Evolutionary conservation across 371 early-diverging fungal genomes (phyloP).

Genomic region (Lichtheimia corymbifera): DNA sequence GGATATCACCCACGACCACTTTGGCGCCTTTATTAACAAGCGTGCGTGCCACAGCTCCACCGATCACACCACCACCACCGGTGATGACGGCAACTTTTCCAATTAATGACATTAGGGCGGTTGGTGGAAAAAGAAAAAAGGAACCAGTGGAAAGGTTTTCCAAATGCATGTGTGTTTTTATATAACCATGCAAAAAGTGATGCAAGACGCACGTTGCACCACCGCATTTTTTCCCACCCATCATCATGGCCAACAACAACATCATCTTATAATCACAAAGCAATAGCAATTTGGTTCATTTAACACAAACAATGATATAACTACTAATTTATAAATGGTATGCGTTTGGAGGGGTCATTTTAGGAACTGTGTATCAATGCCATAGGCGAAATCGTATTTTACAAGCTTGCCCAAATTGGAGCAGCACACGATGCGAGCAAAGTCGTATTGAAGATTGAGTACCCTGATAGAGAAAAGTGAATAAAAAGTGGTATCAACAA

Average conservation of each 20-base stretch:
- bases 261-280: no score
- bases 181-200: no score
- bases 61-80: conserved; percentile 63
- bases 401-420: conserved; percentile 80
- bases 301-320: no score
- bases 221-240: no score
- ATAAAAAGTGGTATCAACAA: neutral
- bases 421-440: conserved; percentile 78
- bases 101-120: neutral
- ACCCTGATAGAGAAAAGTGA: conserved; percentile 55
- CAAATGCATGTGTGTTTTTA: no score
- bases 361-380: conserved; percentile 64
- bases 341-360: conserved; percentile 15
- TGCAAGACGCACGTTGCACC: no score
- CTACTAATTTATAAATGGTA: no score
- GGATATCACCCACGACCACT: conserved; percentile 66
- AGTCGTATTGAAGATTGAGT: conserved; percentile 85
- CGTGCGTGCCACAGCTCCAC: conserved; percentile 50
- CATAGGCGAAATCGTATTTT: conserved; percentile 79
- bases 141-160: no score
- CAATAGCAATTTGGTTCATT: no score
- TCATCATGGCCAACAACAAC: no score
- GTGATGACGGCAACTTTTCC: conserved; percentile 68
- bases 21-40: conserved; percentile 52
- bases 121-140: no score